A percentile compares a stretch with the other conserved stretches of the same genome.
These are phyloP conservation scores for Dunaliella sp. DNA, from an alignment of 139 green algal species.

Conservation along the genomic window DNA sequence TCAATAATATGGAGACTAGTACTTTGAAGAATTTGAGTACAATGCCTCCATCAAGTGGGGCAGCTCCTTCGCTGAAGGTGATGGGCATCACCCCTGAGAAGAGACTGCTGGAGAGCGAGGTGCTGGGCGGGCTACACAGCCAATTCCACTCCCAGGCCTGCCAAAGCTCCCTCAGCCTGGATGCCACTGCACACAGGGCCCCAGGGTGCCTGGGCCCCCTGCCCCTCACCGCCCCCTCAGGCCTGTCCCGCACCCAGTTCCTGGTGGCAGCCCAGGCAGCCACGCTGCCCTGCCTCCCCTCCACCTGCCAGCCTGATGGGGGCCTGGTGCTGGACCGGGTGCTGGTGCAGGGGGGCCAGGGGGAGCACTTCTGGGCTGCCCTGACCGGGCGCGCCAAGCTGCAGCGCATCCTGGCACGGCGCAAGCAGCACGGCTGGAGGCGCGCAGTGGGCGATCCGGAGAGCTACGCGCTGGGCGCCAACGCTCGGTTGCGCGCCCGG, in stretches of 20 bases:
- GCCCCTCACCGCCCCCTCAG: constrained; percentile 43
- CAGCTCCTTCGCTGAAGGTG: no score
- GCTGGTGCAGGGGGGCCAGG: constrained; percentile 47
- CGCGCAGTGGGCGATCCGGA: constrained; percentile 40
- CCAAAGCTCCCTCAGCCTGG: constrained; percentile 33
- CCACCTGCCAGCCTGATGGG: constrained; percentile 47
- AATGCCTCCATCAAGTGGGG: no score
- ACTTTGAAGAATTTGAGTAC: no score
- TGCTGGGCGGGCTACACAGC: constrained; percentile 41
- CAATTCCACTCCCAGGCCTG: constrained; percentile 71
- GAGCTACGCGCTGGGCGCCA: constrained; percentile 51
- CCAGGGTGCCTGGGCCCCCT: constrained; percentile 64
- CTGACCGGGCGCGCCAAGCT: constrained; percentile 37
- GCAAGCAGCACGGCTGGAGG: background rate
- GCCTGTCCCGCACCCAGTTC: constrained; percentile 64
- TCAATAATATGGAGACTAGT: no score
- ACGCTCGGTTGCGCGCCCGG: constrained; percentile 7
- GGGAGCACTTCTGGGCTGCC: constrained; percentile 61
- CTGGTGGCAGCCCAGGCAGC: constrained; percentile 64
- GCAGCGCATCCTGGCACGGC: background rate
- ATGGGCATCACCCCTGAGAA: constrained; percentile 59
- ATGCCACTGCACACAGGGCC: constrained; percentile 40
- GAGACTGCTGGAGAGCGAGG: constrained; percentile 32
- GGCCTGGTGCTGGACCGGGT: constrained; percentile 64
- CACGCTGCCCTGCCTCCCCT: constrained; percentile 55